Conservation (phyloP, 73 alveolate species). For the Paramecium octaurelia region DNA sequence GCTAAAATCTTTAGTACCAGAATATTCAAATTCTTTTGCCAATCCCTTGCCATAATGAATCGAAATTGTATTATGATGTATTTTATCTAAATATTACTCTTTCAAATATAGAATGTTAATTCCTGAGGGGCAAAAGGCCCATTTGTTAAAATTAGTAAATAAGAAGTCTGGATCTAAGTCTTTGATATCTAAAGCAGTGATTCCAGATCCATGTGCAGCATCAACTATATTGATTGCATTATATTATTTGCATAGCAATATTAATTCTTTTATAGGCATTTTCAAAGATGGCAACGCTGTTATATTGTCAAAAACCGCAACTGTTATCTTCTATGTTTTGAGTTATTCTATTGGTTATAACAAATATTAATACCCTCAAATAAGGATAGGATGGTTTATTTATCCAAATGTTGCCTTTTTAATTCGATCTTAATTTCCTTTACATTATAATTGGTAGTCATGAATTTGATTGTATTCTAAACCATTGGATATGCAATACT, state of each 20-base stretch:
- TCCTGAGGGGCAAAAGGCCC: not conserved
- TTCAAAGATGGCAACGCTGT: not conserved
- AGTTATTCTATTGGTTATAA: not conserved
- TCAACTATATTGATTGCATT: not conserved
- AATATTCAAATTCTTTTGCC: not conserved
- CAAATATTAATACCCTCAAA: not conserved
- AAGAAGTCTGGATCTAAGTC: conserved; percentile 18
- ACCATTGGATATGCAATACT: not conserved
- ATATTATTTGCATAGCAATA: not conserved
- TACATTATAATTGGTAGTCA: not conserved
- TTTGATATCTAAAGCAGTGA: not conserved
- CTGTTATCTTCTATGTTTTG: not conserved
- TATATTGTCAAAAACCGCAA: not conserved
- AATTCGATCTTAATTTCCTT: not conserved
- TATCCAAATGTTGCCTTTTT: not conserved
- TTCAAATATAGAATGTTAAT: not conserved
- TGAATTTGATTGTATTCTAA: not conserved
- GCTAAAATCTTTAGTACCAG: not conserved
- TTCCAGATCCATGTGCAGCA: conserved; percentile 40
- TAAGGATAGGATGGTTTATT: not conserved
- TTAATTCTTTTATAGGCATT: not conserved
- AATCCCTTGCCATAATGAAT: not conserved
- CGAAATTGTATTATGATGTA: not conserved
- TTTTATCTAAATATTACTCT: not conserved
- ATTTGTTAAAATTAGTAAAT: not conserved